Evolutionary conservation across 2,329 filamentous ascomycete species (phyloP).

Genomic region (Hymenoscyphus fructigenus): DNA sequence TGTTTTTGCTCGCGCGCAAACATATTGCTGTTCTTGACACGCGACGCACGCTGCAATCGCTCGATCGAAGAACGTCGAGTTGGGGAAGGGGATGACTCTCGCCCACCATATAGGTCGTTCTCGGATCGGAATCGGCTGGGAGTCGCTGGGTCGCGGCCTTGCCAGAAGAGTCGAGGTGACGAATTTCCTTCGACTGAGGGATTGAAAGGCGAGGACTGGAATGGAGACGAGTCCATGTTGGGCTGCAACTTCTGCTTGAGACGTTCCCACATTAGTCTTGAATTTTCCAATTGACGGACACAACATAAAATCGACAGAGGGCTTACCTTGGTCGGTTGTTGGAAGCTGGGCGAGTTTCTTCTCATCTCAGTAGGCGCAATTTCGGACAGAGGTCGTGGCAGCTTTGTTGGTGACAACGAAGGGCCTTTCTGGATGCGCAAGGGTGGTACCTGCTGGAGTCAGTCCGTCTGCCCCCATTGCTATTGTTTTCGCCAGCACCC

Average conservation of each 20-base stretch:
- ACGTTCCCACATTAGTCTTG: constrained; percentile 26
- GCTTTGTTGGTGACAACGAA: constrained; percentile 60
- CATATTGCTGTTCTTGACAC: constrained; percentile 98
- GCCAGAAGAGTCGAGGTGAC: constrained; percentile 90
- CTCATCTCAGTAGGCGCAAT: constrained; percentile 82
- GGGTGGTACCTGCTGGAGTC: constrained; percentile 61
- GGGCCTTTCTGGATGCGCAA: constrained; percentile 75
- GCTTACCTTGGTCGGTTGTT: constrained; percentile 68
- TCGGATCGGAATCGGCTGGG: constrained; percentile 65
- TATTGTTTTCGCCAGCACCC: not conserved
- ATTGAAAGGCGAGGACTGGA: constrained; percentile 76
- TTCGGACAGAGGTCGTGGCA: constrained; percentile 79
- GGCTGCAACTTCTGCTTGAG: constrained; percentile 61
- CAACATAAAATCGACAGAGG: constrained; percentile 16
- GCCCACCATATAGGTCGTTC: constrained; percentile 61
- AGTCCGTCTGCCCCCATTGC: not conserved
- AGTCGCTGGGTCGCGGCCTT: constrained; percentile 68
- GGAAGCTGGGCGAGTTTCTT: constrained; percentile 91
- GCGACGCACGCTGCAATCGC: constrained; percentile 88
- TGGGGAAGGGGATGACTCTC: constrained; percentile 60
- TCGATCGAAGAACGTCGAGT: constrained; percentile 89
- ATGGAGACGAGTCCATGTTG: constrained; percentile 75
- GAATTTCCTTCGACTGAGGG: constrained; percentile 52
- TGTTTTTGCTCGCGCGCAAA: constrained; percentile 89
- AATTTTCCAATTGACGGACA: constrained; percentile 25